These are phyloP conservation scores for Meyerozyma sp. DNA, from an alignment of 1,139 yeast genomes.

Conservation along the genomic window DNA sequence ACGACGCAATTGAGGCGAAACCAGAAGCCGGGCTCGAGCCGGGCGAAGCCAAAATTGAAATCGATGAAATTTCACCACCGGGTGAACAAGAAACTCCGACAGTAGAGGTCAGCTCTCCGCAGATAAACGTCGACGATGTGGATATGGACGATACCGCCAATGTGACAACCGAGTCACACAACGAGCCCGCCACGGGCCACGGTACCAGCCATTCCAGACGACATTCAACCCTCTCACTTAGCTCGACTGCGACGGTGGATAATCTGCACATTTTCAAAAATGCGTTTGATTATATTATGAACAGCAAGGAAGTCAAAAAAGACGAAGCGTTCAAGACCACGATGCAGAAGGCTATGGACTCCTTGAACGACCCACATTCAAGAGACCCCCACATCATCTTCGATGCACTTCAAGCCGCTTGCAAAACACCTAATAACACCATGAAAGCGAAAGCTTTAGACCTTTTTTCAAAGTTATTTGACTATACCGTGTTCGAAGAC, in stretches of 20 bases:
- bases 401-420: constrained; percentile 35
- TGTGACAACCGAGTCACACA: not conserved
- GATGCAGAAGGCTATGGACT: constrained; percentile 33
- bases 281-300: constrained; percentile 30
- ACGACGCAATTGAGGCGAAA: not conserved
- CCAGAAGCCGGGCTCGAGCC: not conserved
- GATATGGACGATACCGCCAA: not conserved
- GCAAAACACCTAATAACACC: constrained; percentile 29
- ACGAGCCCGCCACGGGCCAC: not conserved
- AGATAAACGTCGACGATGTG: not conserved
- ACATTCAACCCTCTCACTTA: constrained; percentile 18
- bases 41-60: not conserved
- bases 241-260: constrained; percentile 25
- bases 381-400: constrained; percentile 34
- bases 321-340: constrained; percentile 26
- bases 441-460: constrained; percentile 39
- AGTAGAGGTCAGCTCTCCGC: not conserved
- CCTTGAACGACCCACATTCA: constrained; percentile 23
- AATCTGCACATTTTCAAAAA: constrained; percentile 35
- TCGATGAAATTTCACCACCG: not conserved
- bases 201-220: constrained; percentile 12
- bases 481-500: constrained; percentile 37
- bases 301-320: constrained; percentile 38
- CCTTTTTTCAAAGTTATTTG: constrained; percentile 41
- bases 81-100: not conserved